Evolutionary conservation across 2,329 filamentous ascomycete species (phyloP).

Genomic region (Diaporthe ampelina): DNA sequence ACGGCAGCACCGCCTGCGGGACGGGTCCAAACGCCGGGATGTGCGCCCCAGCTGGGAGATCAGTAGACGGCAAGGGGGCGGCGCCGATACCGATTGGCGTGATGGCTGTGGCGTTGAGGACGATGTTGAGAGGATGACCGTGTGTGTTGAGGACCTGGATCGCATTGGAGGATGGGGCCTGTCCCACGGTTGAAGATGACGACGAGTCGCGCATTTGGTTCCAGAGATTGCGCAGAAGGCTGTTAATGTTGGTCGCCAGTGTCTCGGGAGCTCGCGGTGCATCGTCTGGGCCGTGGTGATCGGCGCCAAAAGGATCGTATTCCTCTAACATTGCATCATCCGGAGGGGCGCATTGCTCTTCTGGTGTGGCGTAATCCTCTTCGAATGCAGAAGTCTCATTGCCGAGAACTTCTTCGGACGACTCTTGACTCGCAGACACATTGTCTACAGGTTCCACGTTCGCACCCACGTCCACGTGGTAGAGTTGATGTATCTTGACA

Average conservation of each 20-base stretch:
- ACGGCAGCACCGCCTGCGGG: slow-evolving; percentile 66
- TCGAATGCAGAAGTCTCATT: slow-evolving; percentile 3
- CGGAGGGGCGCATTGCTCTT: slow-evolving; percentile 20
- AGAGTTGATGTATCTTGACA: slow-evolving; percentile 53
- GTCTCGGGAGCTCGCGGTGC: slow-evolving; percentile 18
- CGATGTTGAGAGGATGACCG: slow-evolving; percentile 48
- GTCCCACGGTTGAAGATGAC: slow-evolving; percentile 40
- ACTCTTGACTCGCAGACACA: slow-evolving; percentile 44
- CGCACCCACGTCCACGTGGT: slow-evolving; percentile 81
- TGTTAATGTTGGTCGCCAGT: slow-evolving; percentile 39
- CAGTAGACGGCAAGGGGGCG: slow-evolving; percentile 61
- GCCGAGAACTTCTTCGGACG: slow-evolving; percentile 39
- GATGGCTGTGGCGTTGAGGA: slow-evolving; percentile 54
- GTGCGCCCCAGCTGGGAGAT: slow-evolving; percentile 52
- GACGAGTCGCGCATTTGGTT: slow-evolving; percentile 51
- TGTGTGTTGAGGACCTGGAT: slow-evolving; percentile 25
- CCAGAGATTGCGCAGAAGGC: slow-evolving; percentile 39
- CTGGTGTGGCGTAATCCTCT: slow-evolving; percentile 11
- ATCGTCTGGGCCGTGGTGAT: slow-evolving; percentile 9
- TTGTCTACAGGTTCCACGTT: slow-evolving; percentile 46
- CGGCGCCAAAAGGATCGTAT: background rate
- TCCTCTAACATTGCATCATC: slow-evolving; percentile 29
- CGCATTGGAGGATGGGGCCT: slow-evolving; percentile 29
- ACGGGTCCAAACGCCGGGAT: slow-evolving; percentile 53
- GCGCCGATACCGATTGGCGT: slow-evolving; percentile 60